A percentile compares a stretch with the other conserved stretches of the same genome.
phyloP scores from a whole-genome alignment of 1,139 yeast genomes.

The Suhomyces terraborum region DNA sequence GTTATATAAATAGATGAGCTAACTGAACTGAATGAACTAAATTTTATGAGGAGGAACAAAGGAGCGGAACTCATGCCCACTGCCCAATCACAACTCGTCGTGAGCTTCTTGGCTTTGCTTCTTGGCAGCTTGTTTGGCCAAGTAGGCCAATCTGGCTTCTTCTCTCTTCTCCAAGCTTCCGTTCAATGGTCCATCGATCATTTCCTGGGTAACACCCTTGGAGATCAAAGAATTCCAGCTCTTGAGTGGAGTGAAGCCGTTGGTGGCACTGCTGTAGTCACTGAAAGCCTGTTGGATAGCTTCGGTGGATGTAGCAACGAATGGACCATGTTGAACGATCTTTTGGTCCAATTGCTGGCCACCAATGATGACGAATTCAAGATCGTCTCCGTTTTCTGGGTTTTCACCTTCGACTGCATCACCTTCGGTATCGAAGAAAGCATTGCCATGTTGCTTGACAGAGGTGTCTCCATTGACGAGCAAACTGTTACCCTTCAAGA shows the following conservation, averaged over 20 bases:
- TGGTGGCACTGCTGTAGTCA: slow-evolving; percentile 67
- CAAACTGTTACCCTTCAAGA: slow-evolving; percentile 62
- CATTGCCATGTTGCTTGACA: slow-evolving; percentile 52
- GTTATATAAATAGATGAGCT: not conserved
- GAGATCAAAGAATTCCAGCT: slow-evolving; percentile 72
- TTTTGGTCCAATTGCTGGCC: slow-evolving; percentile 79
- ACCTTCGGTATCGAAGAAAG: slow-evolving; percentile 70
- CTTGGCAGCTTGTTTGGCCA: slow-evolving; percentile 15
- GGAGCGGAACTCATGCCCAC: no score
- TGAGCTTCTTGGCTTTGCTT: slow-evolving; percentile 2
- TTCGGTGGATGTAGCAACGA: slow-evolving; percentile 66
- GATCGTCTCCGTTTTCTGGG: slow-evolving; percentile 26
- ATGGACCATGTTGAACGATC: slow-evolving; percentile 87
- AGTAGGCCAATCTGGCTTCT: slow-evolving; percentile 29
- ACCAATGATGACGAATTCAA: slow-evolving; percentile 70
- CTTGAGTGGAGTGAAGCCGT: slow-evolving; percentile 73
- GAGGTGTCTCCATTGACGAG: slow-evolving; percentile 45
- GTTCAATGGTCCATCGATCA: slow-evolving; percentile 43
- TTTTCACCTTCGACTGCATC: slow-evolving; percentile 50
- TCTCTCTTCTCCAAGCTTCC: slow-evolving; percentile 40
- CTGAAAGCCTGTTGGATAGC: slow-evolving; percentile 62
- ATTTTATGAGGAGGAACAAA: no score
- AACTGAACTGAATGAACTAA: no score
- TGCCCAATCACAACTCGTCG: slow-evolving; percentile 7
- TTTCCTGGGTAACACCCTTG: slow-evolving; percentile 54